Evolutionary conservation across 106 monocot species (phyloP), one percentile per base, ranked within the genome.

Genomic region (Posidonia australis): DNA sequence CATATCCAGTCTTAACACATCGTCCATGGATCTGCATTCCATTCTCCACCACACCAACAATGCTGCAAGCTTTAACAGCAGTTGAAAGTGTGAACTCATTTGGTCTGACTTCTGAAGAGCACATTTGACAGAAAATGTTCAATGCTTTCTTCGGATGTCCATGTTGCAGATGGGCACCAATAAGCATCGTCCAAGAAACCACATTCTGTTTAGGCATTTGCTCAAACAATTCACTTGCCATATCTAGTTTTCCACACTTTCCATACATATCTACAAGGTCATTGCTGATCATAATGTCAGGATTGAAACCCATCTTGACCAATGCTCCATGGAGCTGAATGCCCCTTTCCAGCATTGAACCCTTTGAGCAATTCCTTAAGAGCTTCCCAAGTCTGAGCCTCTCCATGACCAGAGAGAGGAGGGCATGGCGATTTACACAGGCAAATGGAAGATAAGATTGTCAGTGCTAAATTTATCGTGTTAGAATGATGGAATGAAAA

Each of bases 51-150:
- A 46, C 13, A 9, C 68, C 75, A 14, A 45, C 27, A 27, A 65
- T 6, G 0, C 72, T 75, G 24, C 79, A 83, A 28, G 76, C 78
- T 62, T 83, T 83, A 31, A 83, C 18, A 23, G 1, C 44, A 23
- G 76, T 73, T 20, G 83, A 83, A 1, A 83, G 58, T 9, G 82
- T 76, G 70, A 72, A 79, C 72, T 83, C 78, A 42, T 79, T 83
- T 28, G 68, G 79, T 22, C 48, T n/a, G 20, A 55, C 27, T 23
- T 57, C 75, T 13, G 72, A 68, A 54, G 0, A 21, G 5, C 58
- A 10, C 82, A 83, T 78, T 13, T 65, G 28, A 13, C 20, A 1
- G 21, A 75, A 72, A 29, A 64, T 18, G 16, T 47, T 53, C 14
- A 83, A 52, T 27, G 58, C 67, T 30, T 65, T 32, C 23, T 46